phyloP scores from a whole-genome alignment of 169 alveolate species.

The Theileria orientalis region DNA sequence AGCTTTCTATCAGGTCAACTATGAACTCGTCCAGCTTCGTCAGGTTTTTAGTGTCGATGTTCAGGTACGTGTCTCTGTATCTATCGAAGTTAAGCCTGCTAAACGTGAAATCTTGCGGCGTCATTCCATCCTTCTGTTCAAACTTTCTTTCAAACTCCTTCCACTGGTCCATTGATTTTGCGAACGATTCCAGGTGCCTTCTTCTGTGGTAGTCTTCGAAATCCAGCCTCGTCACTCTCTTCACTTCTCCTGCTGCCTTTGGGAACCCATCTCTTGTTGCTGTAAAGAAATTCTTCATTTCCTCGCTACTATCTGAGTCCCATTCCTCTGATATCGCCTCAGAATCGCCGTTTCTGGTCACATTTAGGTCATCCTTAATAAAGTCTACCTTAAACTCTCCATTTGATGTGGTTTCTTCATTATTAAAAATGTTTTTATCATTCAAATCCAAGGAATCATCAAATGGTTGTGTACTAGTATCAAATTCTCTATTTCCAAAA shows the following conservation, averaged over 20 bases:
- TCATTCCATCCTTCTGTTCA: not conserved
- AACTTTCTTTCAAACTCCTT: conserved; percentile 20
- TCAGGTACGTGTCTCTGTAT: conserved; percentile 22
- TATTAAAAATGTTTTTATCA: too few relatives aligned
- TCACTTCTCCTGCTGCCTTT: conserved; percentile 61
- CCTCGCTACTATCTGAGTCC: conserved; percentile 32
- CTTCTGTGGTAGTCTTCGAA: conserved; percentile 52
- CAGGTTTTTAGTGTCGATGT: conserved; percentile 23
- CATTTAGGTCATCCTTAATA: not conserved
- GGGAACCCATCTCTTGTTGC: conserved; percentile 52
- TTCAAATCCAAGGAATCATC: too few relatives aligned
- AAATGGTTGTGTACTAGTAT: too few relatives aligned
- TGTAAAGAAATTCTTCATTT: conserved; percentile 61
- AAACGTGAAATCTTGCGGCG: conserved; percentile 3
- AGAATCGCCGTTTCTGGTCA: not conserved
- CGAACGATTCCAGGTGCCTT: conserved; percentile 60
- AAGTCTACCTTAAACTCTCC: too few relatives aligned
- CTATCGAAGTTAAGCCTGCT: conserved; percentile 43
- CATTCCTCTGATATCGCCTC: not conserved
- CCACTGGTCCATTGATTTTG: conserved; percentile 61
- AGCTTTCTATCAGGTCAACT: conserved; percentile 23
- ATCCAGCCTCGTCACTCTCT: conserved; percentile 57
- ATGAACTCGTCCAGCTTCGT: conserved; percentile 46
- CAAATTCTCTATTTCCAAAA: too few relatives aligned
- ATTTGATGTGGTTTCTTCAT: too few relatives aligned